Evolutionary conservation across 2,329 filamentous ascomycete species (phyloP), one percentile per base, ranked within the genome.

Genomic region (Fusarium napiforme): DNA sequence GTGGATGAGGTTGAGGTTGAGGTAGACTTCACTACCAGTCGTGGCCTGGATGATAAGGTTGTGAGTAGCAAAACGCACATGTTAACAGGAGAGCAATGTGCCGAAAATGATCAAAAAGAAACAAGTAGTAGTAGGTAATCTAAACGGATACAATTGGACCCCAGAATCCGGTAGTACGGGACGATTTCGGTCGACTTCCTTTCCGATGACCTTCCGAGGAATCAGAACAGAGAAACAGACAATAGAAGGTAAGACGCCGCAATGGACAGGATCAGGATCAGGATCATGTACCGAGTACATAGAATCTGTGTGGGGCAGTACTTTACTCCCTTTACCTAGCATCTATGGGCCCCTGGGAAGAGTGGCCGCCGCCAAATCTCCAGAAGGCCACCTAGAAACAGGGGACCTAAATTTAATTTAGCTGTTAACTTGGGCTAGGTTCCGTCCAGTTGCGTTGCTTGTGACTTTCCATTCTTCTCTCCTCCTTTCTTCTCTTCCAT

Each of bases 331-430:
- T 37, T 34, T 36, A 30, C 19, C 23, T 21, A 46, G 32, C 16
- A 18, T 9, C 34, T 37, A 37, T 55, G 47, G 50, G 43, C 49
- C 66, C 65, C 58, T 57, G 43, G 23, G 36, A 37, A 37, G 60
- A 30, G 50, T 57, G 47, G 47, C 63, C 40, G 60, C 64, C 37
- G 66, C 67, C 57, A 65, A 69, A 64, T 69, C 67, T 71, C 67
- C 60, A 71, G 68, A 55, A 60, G 59, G 69, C 52, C 58, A 60
- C 69, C 64, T 59, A 68, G 69, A 70, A 56, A 68, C 75, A 76
- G 66, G 66, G 67, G 72, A 74, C 72, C 67, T 69, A 69, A 69
- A 69, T 65, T 65, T 69, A 69, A 69, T 69, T 58, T 68, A 63
- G 47, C 47, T 40, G 47, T 42, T 28, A 34, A 43, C 43, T 52